Evolutionary conservation across 2,329 filamentous ascomycete genomes (phyloP).

Genomic region (Talaromyces sp.): DNA sequence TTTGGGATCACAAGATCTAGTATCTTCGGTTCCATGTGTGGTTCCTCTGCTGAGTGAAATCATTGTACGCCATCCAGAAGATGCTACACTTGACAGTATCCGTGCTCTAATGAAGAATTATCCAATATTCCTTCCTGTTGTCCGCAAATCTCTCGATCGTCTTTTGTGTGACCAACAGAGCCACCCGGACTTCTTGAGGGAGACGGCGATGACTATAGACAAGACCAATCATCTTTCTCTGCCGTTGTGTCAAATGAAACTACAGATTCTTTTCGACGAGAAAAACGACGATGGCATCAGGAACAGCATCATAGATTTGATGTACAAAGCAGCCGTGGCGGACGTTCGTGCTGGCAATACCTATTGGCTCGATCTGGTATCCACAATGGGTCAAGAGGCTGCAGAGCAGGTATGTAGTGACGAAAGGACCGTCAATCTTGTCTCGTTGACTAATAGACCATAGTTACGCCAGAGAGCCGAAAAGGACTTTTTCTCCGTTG

Average conservation of each 20-base stretch:
- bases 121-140: constrained; percentile 25
- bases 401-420: constrained; percentile 32
- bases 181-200: constrained; percentile 25
- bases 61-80: constrained; percentile 33
- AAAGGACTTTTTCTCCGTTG: constrained; percentile 37
- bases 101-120: constrained; percentile 30
- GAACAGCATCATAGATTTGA: constrained; percentile 35
- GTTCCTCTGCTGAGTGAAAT: constrained; percentile 32
- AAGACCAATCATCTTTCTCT: constrained; percentile 43
- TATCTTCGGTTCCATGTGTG: constrained; percentile 25
- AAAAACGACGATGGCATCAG: constrained; percentile 28
- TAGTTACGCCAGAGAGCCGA: constrained; percentile 42
- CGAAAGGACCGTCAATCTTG: no score
- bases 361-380: constrained; percentile 40
- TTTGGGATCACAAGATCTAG: constrained; percentile 1
- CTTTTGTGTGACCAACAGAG: constrained; percentile 29
- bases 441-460: constrained; percentile 14
- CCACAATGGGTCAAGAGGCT: constrained; percentile 37
- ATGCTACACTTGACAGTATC: constrained; percentile 28
- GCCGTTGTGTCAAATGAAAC: constrained; percentile 41
- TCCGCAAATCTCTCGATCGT: constrained; percentile 33
- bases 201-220: constrained; percentile 35
- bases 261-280: constrained; percentile 38
- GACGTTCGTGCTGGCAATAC: constrained; percentile 33
- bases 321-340: constrained; percentile 39